phyloP scores from a whole-genome alignment of 176 grass and related monocot genomes.

The Aegilops bicornis region DNA sequence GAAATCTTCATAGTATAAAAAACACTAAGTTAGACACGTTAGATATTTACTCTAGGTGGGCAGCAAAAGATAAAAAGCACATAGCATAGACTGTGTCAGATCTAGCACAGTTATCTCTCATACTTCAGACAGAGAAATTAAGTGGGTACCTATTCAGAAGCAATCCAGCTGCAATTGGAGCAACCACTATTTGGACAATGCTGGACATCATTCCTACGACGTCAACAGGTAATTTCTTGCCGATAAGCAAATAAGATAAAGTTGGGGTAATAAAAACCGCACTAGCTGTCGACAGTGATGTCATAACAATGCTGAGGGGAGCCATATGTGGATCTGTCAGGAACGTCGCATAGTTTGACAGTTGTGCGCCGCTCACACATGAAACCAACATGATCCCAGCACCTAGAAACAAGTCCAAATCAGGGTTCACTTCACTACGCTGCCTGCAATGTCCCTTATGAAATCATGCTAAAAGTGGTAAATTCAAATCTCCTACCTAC shows the following conservation, averaged over 20 bases:
- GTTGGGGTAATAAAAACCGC: slow-evolving; percentile 87
- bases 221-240: slow-evolving; percentile 91
- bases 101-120: background rate
- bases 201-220: slow-evolving; percentile 96
- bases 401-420: slow-evolving; percentile 42
- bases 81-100: background rate
- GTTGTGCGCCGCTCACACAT: slow-evolving; percentile 91
- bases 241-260: slow-evolving; percentile 92
- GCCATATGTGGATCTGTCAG: slow-evolving; percentile 89
- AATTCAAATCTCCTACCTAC: slow-evolving; percentile 52
- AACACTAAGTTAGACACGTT: slow-evolving; percentile 2
- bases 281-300: slow-evolving; percentile 90
- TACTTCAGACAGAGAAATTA: slow-evolving; percentile 14
- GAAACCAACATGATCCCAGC: slow-evolving; percentile 98
- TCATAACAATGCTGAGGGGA: slow-evolving; percentile 99
- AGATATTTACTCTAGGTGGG: background rate
- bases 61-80: slow-evolving; percentile 12
- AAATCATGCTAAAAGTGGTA: slow-evolving; percentile 14
- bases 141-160: slow-evolving; percentile 80
- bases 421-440: slow-evolving; percentile 6
- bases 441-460: background rate
- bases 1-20: slow-evolving; percentile 50
- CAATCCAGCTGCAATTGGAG: slow-evolving; percentile 86
- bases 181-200: slow-evolving; percentile 93
- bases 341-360: slow-evolving; percentile 95